These are phyloP conservation scores for Pseudozyma sp. DNA, from an alignment of 1,284 basidiomycete genomes.

Conservation along the genomic window DNA sequence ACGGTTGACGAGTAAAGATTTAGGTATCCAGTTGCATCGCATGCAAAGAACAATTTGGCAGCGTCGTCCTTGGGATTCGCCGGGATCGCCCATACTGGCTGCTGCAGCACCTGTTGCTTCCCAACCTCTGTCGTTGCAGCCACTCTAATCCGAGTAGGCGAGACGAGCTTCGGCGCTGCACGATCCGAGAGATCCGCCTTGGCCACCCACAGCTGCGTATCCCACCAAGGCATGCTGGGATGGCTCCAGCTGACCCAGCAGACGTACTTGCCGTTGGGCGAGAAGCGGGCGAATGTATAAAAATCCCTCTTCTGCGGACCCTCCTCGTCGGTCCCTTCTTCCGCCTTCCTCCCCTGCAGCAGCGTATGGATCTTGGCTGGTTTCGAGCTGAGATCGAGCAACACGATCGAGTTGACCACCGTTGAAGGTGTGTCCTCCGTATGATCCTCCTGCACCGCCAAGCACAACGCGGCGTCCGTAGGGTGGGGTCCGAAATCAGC, in stretches of 20 bases:
- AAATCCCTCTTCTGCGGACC: slow-evolving; percentile 74
- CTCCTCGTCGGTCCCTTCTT: slow-evolving; percentile 39
- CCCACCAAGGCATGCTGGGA: slow-evolving; percentile 86
- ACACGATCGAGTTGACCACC: slow-evolving; percentile 74
- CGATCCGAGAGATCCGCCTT: slow-evolving; percentile 57
- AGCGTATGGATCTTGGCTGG: slow-evolving; percentile 32
- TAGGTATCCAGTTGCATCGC: slow-evolving; percentile 77
- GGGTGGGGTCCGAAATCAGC: slow-evolving; percentile 68
- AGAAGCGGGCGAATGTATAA: slow-evolving; percentile 76
- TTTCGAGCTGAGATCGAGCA: slow-evolving; percentile 71
- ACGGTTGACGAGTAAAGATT: slow-evolving; percentile 75
- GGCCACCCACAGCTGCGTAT: slow-evolving; percentile 75
- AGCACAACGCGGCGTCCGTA: slow-evolving; percentile 71
- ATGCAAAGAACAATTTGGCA: slow-evolving; percentile 76
- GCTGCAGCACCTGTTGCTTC: slow-evolving; percentile 55
- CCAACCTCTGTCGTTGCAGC: slow-evolving; percentile 13
- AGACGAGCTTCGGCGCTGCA: slow-evolving; percentile 15
- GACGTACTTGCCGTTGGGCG: slow-evolving; percentile 76
- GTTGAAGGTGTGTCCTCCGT: slow-evolving; percentile 74
- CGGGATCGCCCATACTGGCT: slow-evolving; percentile 73
- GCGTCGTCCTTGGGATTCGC: slow-evolving; percentile 63
- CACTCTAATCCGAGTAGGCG: slow-evolving; percentile 23
- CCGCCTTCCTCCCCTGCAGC: slow-evolving; percentile 67
- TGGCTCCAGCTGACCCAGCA: slow-evolving; percentile 79
- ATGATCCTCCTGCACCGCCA: slow-evolving; percentile 77